Evolutionary conservation across 2,329 filamentous ascomycete genomes (phyloP), one percentile per base, ranked within the genome.

Genomic region (Aureobasidium lini): DNA sequence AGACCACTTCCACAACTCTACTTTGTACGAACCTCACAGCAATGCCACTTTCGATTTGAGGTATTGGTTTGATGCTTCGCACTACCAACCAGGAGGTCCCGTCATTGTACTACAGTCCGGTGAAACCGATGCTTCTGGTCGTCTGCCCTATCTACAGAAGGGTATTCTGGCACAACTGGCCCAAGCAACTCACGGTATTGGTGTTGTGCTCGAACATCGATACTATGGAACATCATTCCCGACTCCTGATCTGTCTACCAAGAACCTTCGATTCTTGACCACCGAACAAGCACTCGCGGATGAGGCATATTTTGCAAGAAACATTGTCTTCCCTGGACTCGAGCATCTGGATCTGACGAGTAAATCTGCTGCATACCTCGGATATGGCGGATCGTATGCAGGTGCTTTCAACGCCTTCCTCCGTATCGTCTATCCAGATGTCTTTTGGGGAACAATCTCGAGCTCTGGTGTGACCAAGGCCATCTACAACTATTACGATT

Each of bases 201-300:
- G 86, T 3, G 87, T 95, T 2, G 82, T 95, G 48, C 80, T 95
- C 2, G 90, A 95, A 75, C 90, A 95, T 68, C 84, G 90, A 32
- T 95, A 95, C 77, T 95, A 95, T 68, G 90, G 90, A 59, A 79
- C 79, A 11, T 92, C 88, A 69, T 85, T 86, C 58, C 89, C 90
- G 0, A 82, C 83, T 0, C 70, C 78, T 1, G 81, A 92, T 66
- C 77, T 93, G 18, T 81, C 81, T 0, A 86, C 84, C 0, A 75
- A 88, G 68, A 92, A 83, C 65, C 74, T 95, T 63, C 85, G 90
- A 2, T 95, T 94, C 76, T 76, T 95, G 67, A 87, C 88, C 0
- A 94, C 90, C 0, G 88, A 92, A 65, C 90, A 95, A 71, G 85
- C 90, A 0, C 70, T 95, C 40, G 90, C 89, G 7, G 90, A 95